Evolutionary conservation across 148 eudicot species (phyloP).

Genomic region (Mesembryanthemum crystallinum): DNA sequence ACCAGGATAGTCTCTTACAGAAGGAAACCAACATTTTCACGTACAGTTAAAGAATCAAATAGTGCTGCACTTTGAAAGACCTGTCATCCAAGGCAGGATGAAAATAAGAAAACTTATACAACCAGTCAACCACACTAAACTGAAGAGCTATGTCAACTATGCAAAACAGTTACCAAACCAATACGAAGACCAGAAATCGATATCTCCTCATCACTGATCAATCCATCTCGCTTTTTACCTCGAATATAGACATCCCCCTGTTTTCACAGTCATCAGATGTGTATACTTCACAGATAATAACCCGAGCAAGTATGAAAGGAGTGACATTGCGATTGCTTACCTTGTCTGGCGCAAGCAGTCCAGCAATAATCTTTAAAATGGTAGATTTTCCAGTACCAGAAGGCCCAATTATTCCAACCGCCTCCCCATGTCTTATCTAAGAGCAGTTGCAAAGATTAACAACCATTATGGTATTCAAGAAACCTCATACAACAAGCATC

Average conservation of each 20-base stretch:
- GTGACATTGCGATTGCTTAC: conserved; percentile 28
- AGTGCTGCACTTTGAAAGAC: conserved; percentile 96
- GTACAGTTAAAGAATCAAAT: conserved; percentile 87
- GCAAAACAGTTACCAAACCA: conserved; percentile 61
- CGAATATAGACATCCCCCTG: conserved; percentile 87
- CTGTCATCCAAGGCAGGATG: conserved; percentile 37
- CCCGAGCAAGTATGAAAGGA: background rate
- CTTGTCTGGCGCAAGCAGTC: conserved; percentile 95
- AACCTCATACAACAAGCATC: background rate
- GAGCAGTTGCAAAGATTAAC: conserved; percentile 16
- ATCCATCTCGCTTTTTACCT: conserved; percentile 72
- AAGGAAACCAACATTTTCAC: conserved; percentile 95
- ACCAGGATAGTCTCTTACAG: conserved; percentile 53
- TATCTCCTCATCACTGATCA: conserved; percentile 79
- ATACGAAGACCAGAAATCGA: conserved; percentile 82
- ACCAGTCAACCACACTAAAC: background rate
- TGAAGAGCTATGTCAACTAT: background rate
- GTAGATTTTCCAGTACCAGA: conserved; percentile 99
- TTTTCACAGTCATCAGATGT: background rate
- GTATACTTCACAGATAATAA: background rate
- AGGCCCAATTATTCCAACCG: conserved; percentile 93
- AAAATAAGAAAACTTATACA: conserved; percentile 4
- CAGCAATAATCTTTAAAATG: conserved; percentile 83
- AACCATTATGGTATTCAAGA: background rate
- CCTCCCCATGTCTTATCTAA: conserved; percentile 94